Conservation (phyloP, 306 rosid species). For the Dryas alaskensis region DNA sequence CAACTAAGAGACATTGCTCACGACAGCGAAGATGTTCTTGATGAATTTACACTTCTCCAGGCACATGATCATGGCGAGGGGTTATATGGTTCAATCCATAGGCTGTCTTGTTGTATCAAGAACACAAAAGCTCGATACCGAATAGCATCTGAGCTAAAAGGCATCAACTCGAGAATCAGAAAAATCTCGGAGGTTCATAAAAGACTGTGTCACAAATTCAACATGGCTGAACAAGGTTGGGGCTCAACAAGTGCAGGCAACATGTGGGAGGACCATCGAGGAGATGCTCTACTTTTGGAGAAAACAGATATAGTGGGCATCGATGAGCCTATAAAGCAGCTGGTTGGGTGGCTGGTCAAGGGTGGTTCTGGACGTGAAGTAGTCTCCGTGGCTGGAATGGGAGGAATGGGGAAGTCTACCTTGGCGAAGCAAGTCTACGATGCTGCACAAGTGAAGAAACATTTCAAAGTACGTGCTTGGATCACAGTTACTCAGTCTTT, state of each 20-base stretch:
- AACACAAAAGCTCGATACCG: slow-evolving; percentile 22
- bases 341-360: slow-evolving; percentile 28
- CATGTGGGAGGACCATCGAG: slow-evolving; percentile 35
- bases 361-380: slow-evolving; percentile 28
- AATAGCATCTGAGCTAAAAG: slow-evolving; percentile 15
- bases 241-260: slow-evolving; percentile 25
- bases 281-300: slow-evolving; percentile 47
- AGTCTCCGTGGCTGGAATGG: slow-evolving; percentile 48
- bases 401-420: slow-evolving; percentile 62
- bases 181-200: slow-evolving; percentile 5
- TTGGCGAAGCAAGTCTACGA: slow-evolving; percentile 43
- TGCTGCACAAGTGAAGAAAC: slow-evolving; percentile 40
- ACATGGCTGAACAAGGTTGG: slow-evolving; percentile 17
- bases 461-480: slow-evolving; percentile 49
- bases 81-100: slow-evolving; percentile 10
- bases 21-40: slow-evolving; percentile 38
- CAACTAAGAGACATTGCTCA: slow-evolving; percentile 34
- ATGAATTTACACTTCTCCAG: slow-evolving; percentile 26
- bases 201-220: slow-evolving; percentile 13
- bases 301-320: slow-evolving; percentile 49
- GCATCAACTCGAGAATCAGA: slow-evolving; percentile 22
- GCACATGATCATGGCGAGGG: slow-evolving; percentile 17
- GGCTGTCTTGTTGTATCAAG: slow-evolving; percentile 18
- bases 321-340: slow-evolving; percentile 27
- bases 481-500: slow-evolving; percentile 48